Base-by-base conservation (phyloP, 768 basidiomycete genomes). In the Rhodosporidiobolus sp. region DNA sequence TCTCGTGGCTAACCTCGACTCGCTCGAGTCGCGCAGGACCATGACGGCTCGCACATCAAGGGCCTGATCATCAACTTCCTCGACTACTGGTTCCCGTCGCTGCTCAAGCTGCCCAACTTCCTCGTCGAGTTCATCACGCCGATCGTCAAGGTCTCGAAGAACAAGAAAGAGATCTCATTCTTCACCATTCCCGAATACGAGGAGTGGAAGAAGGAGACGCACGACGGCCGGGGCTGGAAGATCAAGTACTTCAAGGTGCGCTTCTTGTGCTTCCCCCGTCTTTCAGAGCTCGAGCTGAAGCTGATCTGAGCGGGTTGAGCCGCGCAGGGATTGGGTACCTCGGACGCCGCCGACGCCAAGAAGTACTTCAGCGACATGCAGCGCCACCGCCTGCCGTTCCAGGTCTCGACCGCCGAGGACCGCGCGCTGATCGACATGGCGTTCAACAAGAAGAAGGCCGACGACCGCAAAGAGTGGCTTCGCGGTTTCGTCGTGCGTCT, bases 21-120 rank as follows among this genome's bases (percentile, higher is more conserved):
- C 54, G 17, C 7, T n/a, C n/a, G 35, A 24, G 46, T 28, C 53
- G 12, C 28, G 7, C 79, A 96, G 93, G 96, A 99, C 87, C 93
- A 98, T 82, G 96, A 99, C 82, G 96, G 96, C 63, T 98, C 96
- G n/a, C 96, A 99, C 83, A 99, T 99, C 83, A 99, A 99, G 82
- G 96, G 96, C n/a, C 86, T 98, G 14, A 85, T 99, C 60, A 94
- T 99, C 83, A 99, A 99, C 82, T 98, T 94, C 81, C 83, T 99
- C 71, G 96, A 98, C 78, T 90, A 94, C 80, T 98, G 94, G 81
- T 97, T 90, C 81, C 96, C 96, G 1, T 96, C 95, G 3, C 84
- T 99, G 30, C 85, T 99, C 68, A 92, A 89, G 80, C 82, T 96
- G 26, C 90, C 92, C 1, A 88, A 90, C 70, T 99, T 99, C 83